A percentile compares a stretch with the other conserved stretches of the same genome.
Conservation (phyloP, 1,139 yeast species). For the Nakaseomyces glabratus region DNA sequence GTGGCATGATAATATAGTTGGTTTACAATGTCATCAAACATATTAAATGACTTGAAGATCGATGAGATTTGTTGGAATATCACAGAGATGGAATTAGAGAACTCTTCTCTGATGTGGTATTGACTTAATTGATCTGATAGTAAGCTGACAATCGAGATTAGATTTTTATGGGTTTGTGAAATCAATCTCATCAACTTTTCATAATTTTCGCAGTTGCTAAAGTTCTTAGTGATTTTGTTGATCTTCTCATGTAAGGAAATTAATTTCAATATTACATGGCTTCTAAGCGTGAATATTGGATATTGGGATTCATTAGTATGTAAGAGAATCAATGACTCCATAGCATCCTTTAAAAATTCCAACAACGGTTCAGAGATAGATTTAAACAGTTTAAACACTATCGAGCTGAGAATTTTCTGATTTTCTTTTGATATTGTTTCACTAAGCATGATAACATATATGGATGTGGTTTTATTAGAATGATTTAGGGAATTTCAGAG, state of each 20-base stretch:
- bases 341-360: not conserved
- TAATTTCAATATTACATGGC: slow-evolving; percentile 1
- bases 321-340: slow-evolving; percentile 5
- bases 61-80: slow-evolving; percentile 2
- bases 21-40: slow-evolving; percentile 4
- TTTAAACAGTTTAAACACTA: slow-evolving; percentile 1
- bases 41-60: slow-evolving; percentile 3
- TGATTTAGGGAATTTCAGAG: no score
- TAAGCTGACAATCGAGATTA: slow-evolving; percentile 1
- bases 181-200: slow-evolving; percentile 5
- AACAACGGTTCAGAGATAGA: slow-evolving; percentile 5
- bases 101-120: not conserved
- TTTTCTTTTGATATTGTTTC: slow-evolving; percentile 3
- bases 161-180: slow-evolving; percentile 2
- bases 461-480: no score
- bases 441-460: slow-evolving; percentile 1
- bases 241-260: slow-evolving; percentile 1
- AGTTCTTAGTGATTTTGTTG: not conserved
- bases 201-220: not conserved
- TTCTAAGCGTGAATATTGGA: slow-evolving; percentile 1
- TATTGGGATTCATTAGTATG: not conserved
- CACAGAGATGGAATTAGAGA: not conserved
- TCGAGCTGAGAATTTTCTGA: slow-evolving; percentile 5
- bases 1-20: slow-evolving; percentile 1
- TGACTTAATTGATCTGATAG: slow-evolving; percentile 3